A percentile compares a stretch with the other conserved stretches of the same genome.
These are phyloP conservation scores for Golovinomyces cichoracearum DNA, from an alignment of 2,329 filamentous ascomycete species.

Conservation along the genomic window DNA sequence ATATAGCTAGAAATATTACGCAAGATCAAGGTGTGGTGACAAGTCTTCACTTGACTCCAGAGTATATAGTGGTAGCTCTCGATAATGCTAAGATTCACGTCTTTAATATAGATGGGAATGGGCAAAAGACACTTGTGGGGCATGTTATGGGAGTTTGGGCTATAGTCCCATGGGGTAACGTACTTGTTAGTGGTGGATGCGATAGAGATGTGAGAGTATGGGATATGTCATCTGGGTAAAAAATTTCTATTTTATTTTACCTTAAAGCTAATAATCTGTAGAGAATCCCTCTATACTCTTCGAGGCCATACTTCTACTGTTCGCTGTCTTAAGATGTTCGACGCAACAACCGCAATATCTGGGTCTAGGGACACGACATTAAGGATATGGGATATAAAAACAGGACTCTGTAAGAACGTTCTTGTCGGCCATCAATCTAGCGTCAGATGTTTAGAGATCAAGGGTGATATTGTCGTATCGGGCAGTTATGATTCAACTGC, in stretches of 20 bases:
- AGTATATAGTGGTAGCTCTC: constrained; percentile 90
- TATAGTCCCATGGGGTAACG: constrained; percentile 95
- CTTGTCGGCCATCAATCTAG: constrained; percentile 87
- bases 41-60: constrained; percentile 73
- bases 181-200: constrained; percentile 82
- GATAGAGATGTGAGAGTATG: constrained; percentile 92
- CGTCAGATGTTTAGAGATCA: constrained; percentile 82
- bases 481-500: constrained; percentile 95
- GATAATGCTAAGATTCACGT: constrained; percentile 98
- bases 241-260: neutral
- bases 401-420: constrained; percentile 70
- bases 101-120: constrained; percentile 73
- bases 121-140: constrained; percentile 69
- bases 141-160: constrained; percentile 99
- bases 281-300: constrained; percentile 52
- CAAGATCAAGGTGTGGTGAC: constrained; percentile 94
- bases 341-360: constrained; percentile 79
- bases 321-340: constrained; percentile 90
- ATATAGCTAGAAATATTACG: constrained; percentile 66
- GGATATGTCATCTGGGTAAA: constrained; percentile 80
- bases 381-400: constrained; percentile 78
- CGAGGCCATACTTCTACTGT: constrained; percentile 93
- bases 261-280: constrained; percentile 17
- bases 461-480: constrained; percentile 90
- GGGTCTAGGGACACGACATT: constrained; percentile 87